Evolutionary conservation across 2,329 filamentous ascomycete genomes (phyloP), one percentile per base, ranked within the genome.

Genomic region (Cladophialophora immunda): DNA sequence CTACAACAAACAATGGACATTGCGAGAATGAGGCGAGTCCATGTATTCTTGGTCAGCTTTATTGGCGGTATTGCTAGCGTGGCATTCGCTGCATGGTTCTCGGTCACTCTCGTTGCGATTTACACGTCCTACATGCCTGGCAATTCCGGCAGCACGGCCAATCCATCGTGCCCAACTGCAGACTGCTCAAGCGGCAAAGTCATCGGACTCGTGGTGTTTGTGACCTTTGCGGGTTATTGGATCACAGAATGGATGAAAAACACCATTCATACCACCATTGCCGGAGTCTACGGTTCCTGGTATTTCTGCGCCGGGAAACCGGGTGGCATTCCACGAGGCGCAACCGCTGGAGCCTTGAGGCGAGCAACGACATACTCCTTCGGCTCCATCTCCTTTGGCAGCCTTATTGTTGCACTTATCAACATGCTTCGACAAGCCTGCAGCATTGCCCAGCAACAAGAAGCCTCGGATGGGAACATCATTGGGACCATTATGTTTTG

Each of bases 151-250:
- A 70, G 68, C 9, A 77, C 76, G 1, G 66, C 67, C 3, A 89
- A 89, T 72, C 83, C 87, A 27, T 79, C 86, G 2, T 90, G 88
- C 70, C 76, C 73, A 38, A 79, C 80, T 15, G 78, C 75, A 36
- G 76, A 87, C 70, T 97, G 94, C 73, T 89, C 91, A 67, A 84
- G 82, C 5, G 92, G 83, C 59, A 94, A 90, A 71, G 92, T 97
- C 53, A 94, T 93, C 67, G 94, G 94, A 0, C 81, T 97, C 32
- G 82, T 97, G 4, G 92, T 90, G 19, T 97, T 96, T 77, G 86
- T 93, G 72, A 97, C 93, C 0, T 97, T 98, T 74, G 90, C 93
- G 61, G 92, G 90, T 80, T 97, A 96, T 81, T 98, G 94, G 94
- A 89, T 97, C 70, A 90, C 92, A 1, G 94, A 98, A 77, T 94